These are phyloP conservation scores for Podospora pseudopauciseta DNA, from an alignment of 495 filamentous ascomycete genomes.

Conservation along the genomic window DNA sequence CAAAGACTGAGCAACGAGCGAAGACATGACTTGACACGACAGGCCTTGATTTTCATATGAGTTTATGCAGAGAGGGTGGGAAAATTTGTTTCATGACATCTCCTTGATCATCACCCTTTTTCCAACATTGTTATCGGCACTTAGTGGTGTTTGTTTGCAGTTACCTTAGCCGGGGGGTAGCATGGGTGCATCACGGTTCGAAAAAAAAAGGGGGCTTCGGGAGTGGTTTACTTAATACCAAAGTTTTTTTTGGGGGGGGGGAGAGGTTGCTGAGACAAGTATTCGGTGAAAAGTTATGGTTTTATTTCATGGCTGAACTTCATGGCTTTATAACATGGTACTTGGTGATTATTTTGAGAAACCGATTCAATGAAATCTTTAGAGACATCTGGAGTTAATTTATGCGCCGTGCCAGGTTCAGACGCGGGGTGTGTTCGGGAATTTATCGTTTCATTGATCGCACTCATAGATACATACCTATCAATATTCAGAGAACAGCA, in stretches of 20 bases:
- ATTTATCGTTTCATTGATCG: no score
- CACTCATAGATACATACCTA: no score
- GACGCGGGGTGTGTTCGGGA: no score
- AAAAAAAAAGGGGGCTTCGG: background rate
- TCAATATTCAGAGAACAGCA: no score
- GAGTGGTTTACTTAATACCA: background rate
- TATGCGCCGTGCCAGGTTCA: no score
- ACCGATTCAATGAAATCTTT: background rate
- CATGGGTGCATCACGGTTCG: background rate
- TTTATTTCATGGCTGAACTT: background rate
- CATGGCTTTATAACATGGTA: background rate
- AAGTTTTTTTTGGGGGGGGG: background rate
- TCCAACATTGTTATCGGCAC: background rate
- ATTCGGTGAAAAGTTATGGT: background rate
- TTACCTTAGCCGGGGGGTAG: background rate
- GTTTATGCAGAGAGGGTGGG: background rate
- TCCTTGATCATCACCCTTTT: background rate
- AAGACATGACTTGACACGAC: background rate
- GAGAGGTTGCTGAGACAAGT: background rate
- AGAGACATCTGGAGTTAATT: background rate
- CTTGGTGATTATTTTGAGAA: background rate
- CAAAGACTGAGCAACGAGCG: background rate
- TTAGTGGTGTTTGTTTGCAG: background rate
- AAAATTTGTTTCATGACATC: constrained; percentile 6
- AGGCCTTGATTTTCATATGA: background rate